Base-by-base conservation (phyloP, 495 filamentous ascomycete species). In the Penicillium manginii region DNA sequence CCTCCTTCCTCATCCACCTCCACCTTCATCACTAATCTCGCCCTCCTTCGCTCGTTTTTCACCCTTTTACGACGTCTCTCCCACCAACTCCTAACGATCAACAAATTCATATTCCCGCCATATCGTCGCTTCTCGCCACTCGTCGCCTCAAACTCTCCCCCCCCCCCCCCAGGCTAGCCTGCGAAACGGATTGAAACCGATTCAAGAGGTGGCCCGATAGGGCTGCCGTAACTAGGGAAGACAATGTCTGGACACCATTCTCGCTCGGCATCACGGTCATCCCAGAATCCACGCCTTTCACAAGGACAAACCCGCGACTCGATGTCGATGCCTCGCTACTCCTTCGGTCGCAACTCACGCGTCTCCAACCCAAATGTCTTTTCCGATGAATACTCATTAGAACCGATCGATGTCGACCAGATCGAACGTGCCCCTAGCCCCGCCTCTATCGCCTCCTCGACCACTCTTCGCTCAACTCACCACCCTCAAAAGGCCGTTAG, bases 321-420 rank as follows among this genome's bases (percentile, higher is more conserved):
- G 62, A 72, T 70, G 29, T 64, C 73, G 62, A 72, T 70, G 61
- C 62, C 63, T 71, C 72, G 64, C 35, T 66, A 65, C 19, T 70
- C 74, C 48, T 74, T 73, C 48, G 58, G 69, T 70, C 75, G 68
- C 66, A 72, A 64, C 26, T 76, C 72, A 22, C 73, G 65, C 54
- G 69, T 66, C 50, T 74, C 73, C 31, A 80, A 81, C 50, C 78
- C 78, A 37, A 80, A 81, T 68, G 76, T 81, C 39, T 84, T 84
- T 64, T 78, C 80, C 45, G 81, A 84, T 62, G 80, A 82, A 48
- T 81, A 79, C 62, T 77, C 81, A 3, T 61, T 82, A 64, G 75
- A 82, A 59, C 65, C 75, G 18, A 63, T 79, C 47, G 68, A 78
- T 51, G 55, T 70, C 39, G 73, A 76, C 48, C 67, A 71, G 45